Evolutionary conservation across 139 green algal species (phyloP).

Genomic region (Tetradesmus lagerheimii): DNA sequence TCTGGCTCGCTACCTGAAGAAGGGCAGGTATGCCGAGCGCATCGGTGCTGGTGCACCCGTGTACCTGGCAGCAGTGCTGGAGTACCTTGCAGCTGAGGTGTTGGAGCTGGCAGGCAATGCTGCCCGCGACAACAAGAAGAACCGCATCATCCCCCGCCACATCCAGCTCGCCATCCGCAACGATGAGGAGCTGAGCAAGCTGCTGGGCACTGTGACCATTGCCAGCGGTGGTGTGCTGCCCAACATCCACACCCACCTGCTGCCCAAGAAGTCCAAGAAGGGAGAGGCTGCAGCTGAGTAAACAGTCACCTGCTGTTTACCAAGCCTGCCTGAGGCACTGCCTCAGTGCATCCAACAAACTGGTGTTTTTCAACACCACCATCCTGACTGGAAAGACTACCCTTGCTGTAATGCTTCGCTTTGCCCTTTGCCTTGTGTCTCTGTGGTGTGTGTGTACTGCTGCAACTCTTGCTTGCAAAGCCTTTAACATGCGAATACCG

Average conservation of each 20-base stretch:
- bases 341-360: background rate
- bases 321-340: background rate
- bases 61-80: slow-evolving; percentile 65
- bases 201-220: slow-evolving; percentile 79
- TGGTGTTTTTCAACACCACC: slow-evolving; percentile 37
- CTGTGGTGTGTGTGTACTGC: too few species aligned
- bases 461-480: too few species aligned
- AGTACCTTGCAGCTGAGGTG: slow-evolving; percentile 74
- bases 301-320: background rate
- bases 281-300: slow-evolving; percentile 34
- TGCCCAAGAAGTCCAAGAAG: slow-evolving; percentile 84
- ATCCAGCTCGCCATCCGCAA: slow-evolving; percentile 93
- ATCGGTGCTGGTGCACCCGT: slow-evolving; percentile 58
- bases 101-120: slow-evolving; percentile 87
- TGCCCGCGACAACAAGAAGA: slow-evolving; percentile 93
- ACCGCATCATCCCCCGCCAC: slow-evolving; percentile 81
- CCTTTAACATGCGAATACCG: too few species aligned
- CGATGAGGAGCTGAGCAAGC: slow-evolving; percentile 86
- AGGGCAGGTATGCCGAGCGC: slow-evolving; percentile 47
- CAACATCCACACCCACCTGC: slow-evolving; percentile 85
- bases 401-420: too few species aligned
- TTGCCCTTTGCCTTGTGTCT: too few species aligned
- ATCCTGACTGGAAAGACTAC: background rate
- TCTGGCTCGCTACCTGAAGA: slow-evolving; percentile 88
- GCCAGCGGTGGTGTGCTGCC: slow-evolving; percentile 86